phyloP scores from a whole-genome alignment of 345 rosid species.

The Leavenworthia alabamica region DNA sequence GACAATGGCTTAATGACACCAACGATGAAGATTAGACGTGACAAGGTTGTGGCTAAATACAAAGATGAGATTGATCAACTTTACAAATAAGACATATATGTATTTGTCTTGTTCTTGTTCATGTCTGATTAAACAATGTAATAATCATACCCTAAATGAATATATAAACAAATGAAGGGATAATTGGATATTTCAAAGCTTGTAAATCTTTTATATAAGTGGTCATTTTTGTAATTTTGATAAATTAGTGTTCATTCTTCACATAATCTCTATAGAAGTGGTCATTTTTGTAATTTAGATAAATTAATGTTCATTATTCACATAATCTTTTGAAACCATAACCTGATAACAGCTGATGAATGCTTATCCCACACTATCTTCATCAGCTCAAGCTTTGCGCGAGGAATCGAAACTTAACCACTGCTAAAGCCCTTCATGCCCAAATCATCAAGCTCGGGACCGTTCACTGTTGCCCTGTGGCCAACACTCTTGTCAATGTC shows the following conservation, averaged over 20 bases:
- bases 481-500: conserved; percentile 42
- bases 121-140: not conserved
- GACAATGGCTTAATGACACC: conserved; percentile 90
- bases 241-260: not conserved
- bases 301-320: not conserved
- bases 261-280: not conserved
- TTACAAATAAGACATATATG: conserved; percentile 32
- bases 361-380: conserved; percentile 42
- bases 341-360: conserved; percentile 23
- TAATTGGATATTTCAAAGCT: not conserved
- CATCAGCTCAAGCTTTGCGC: conserved; percentile 41
- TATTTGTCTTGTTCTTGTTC: not conserved
- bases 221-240: not conserved
- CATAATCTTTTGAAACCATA: not conserved
- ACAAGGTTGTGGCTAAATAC: conserved; percentile 45
- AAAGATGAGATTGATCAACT: conserved; percentile 54
- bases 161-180: not conserved
- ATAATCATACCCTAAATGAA: not conserved
- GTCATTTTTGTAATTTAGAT: not conserved
- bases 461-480: conserved; percentile 24
- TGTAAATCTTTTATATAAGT: not conserved
- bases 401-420: conserved; percentile 26
- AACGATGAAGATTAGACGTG: conserved; percentile 91
- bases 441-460: conserved; percentile 46
- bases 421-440: conserved; percentile 43